A percentile compares a stretch with the other conserved stretches of the same genome.
These are phyloP conservation scores for Kazachstania psychrophila DNA, from an alignment of 805 yeast species.

Conservation along the genomic window DNA sequence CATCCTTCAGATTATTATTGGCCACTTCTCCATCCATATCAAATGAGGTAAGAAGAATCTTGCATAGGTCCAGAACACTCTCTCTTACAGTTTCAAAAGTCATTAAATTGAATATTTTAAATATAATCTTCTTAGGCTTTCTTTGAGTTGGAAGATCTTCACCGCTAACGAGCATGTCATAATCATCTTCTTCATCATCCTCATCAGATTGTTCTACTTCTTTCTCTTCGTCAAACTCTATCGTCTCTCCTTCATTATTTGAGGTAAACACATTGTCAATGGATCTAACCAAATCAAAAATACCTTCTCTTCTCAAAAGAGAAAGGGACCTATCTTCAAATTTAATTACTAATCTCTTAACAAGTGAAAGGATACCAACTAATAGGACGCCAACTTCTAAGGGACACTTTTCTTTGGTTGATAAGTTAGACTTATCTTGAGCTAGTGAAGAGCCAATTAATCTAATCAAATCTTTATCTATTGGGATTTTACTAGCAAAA, in stretches of 20 bases:
- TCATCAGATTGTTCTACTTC: constrained; percentile 19
- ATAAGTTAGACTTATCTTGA: constrained; percentile 36
- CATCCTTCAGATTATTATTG: constrained; percentile 13
- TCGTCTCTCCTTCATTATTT: background rate
- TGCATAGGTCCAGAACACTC: constrained; percentile 10
- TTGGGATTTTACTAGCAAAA: constrained; percentile 22
- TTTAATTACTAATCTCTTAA: constrained; percentile 36
- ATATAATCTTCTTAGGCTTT: constrained; percentile 18
- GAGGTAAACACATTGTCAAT: constrained; percentile 1
- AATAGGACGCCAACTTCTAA: constrained; percentile 35
- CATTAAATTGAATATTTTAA: constrained; percentile 12
- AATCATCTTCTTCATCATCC: constrained; percentile 24
- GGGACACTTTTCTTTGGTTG: constrained; percentile 11
- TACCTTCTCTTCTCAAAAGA: constrained; percentile 62
- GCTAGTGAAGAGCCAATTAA: constrained; percentile 53
- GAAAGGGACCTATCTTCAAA: constrained; percentile 37
- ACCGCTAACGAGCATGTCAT: constrained; percentile 22
- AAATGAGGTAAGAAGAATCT: constrained; percentile 11
- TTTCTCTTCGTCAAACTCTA: constrained; percentile 7
- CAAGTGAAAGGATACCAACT: constrained; percentile 43
- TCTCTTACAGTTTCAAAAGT: constrained; percentile 2
- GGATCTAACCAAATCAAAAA: constrained; percentile 15
- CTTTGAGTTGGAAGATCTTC: constrained; percentile 28
- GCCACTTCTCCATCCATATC: constrained; percentile 18
- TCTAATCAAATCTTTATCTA: constrained; percentile 35